Evolutionary conservation across 1,139 yeast genomes (phyloP).

Genomic region (Blastobotrys proliferans): DNA sequence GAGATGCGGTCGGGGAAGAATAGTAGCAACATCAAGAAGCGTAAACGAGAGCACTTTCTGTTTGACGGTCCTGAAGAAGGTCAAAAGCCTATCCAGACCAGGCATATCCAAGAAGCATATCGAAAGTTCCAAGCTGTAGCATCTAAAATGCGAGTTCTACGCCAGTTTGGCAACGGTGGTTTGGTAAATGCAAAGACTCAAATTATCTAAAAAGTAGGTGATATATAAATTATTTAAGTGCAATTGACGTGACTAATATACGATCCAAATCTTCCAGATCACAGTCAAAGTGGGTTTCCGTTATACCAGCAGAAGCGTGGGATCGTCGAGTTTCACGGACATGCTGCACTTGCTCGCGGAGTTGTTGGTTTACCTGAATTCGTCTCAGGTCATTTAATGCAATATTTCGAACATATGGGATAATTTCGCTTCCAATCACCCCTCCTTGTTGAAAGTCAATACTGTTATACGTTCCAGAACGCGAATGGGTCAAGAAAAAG

Average conservation of each 20-base stretch:
- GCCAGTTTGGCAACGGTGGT: slow-evolving; percentile 61
- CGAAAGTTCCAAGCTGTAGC: slow-evolving; percentile 66
- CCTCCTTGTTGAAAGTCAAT: slow-evolving; percentile 20
- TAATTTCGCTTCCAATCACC: slow-evolving; percentile 24
- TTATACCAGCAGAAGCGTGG: slow-evolving; percentile 26
- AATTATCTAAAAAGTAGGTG: slow-evolving; percentile 27
- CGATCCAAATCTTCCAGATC: slow-evolving; percentile 20
- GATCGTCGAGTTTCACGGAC: slow-evolving; percentile 25
- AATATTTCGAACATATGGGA: slow-evolving; percentile 30
- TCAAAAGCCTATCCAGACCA: slow-evolving; percentile 74
- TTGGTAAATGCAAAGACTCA: slow-evolving; percentile 34
- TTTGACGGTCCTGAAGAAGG: slow-evolving; percentile 92
- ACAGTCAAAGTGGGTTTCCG: slow-evolving; percentile 21
- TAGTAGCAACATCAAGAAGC: slow-evolving; percentile 27
- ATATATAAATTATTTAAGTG: not conserved
- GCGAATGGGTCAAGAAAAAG: slow-evolving; percentile 16
- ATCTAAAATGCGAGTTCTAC: slow-evolving; percentile 58
- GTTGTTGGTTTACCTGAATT: not conserved
- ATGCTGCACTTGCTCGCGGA: not conserved
- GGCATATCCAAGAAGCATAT: slow-evolving; percentile 91
- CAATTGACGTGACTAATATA: slow-evolving; percentile 7
- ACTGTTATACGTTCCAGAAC: slow-evolving; percentile 16
- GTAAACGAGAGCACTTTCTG: slow-evolving; percentile 51
- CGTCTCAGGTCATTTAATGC: slow-evolving; percentile 24
- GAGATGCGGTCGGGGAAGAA: slow-evolving; percentile 31